These are phyloP conservation scores for Globisporangium canariense DNA, from an alignment of 352 stramenopile genomes.

Conservation along the genomic window DNA sequence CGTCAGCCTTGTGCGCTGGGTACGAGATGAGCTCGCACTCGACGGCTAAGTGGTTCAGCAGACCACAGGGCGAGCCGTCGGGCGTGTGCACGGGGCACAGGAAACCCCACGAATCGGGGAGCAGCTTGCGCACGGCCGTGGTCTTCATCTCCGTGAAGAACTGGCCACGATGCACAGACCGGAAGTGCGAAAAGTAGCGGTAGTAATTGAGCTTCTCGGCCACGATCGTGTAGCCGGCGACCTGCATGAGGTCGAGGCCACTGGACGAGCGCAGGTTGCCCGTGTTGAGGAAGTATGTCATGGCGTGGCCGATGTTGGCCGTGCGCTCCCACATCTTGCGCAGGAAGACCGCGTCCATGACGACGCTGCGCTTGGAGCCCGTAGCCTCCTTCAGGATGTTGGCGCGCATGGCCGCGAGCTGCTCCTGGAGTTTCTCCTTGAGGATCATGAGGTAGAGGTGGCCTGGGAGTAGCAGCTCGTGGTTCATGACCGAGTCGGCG, in stretches of 20 bases:
- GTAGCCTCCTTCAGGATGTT: conserved; percentile 79
- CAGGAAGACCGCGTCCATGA: conserved; percentile 88
- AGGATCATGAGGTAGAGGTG: conserved; percentile 96
- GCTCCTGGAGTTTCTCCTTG: conserved; percentile 99
- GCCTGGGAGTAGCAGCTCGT: conserved; percentile 94
- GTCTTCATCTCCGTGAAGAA: conserved; percentile 99
- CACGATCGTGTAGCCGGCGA: conserved; percentile 98
- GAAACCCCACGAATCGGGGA: conserved; percentile 99
- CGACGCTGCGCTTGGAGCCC: conserved; percentile 51
- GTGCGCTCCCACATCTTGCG: conserved; percentile 93
- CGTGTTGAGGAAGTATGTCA: conserved; percentile 99
- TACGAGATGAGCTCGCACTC: conserved; percentile 87
- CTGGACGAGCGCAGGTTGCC: conserved; percentile 97
- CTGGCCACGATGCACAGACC: conserved; percentile 97
- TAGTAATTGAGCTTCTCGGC: conserved; percentile 99
- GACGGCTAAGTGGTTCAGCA: conserved; percentile 98
- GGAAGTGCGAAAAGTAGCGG: conserved; percentile 98
- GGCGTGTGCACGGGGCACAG: conserved; percentile 99
- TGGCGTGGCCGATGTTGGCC: conserved; percentile 89
- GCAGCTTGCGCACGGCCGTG: conserved; percentile 96
- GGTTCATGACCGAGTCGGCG: conserved; percentile 98
- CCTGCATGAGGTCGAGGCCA: conserved; percentile 97
- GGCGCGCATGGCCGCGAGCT: conserved; percentile 64
- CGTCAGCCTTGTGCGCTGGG: conserved; percentile 68
- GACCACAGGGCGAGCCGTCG: conserved; percentile 97